Percentiles rank a stretch among this genome's conserved stretches.
These are phyloP conservation scores for Erodium trifolium DNA, from an alignment of 441 rosid genomes.

Conservation along the genomic window DNA sequence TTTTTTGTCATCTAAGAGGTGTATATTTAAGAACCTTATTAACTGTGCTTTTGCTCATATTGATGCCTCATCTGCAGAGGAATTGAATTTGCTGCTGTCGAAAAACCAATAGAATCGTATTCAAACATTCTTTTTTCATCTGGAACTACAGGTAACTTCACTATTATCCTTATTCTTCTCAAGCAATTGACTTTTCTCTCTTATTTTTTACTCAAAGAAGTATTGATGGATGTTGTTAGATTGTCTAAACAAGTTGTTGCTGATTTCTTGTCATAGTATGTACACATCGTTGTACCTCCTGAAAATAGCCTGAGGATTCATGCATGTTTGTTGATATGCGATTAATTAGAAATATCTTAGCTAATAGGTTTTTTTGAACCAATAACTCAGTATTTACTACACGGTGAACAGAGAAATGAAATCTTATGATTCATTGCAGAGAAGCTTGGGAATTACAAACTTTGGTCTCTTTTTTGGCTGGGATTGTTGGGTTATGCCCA, in stretches of 20 bases:
- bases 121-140: conserved; percentile 92
- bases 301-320: background rate
- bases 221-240: background rate
- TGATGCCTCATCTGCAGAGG: conserved; percentile 42
- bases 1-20: background rate
- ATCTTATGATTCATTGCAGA: background rate
- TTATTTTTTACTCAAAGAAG: background rate
- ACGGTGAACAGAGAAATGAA: background rate
- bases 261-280: background rate
- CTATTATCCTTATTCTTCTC: conserved; percentile 1
- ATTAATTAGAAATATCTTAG: background rate
- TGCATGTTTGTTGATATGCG: background rate
- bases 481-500: background rate
- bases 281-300: background rate
- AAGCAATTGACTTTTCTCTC: conserved; percentile 1
- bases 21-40: conserved; percentile 1
- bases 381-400: background rate
- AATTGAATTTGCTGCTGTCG: conserved; percentile 56
- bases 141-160: conserved; percentile 78
- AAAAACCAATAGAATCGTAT: conserved; percentile 61
- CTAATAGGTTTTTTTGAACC: background rate
- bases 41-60: conserved; percentile 11
- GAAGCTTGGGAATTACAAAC: background rate
- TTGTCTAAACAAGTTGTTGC: background rate
- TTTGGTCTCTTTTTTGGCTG: background rate